These are phyloP conservation scores for Lactarius quietus DNA, from an alignment of 768 basidiomycete species.

Conservation along the genomic window DNA sequence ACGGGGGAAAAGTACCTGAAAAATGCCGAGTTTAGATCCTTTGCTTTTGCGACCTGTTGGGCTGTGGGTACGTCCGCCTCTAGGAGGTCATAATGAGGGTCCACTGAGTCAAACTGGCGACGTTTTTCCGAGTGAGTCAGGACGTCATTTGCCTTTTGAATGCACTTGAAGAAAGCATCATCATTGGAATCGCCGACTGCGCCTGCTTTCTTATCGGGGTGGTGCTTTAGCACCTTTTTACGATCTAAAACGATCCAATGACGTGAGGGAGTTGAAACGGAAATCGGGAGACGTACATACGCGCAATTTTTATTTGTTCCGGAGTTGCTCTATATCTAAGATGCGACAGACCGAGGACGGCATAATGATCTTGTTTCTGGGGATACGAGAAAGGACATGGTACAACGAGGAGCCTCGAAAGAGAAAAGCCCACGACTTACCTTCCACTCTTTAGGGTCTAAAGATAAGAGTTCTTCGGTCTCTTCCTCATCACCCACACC, in stretches of 20 bases:
- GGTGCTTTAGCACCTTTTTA: conserved; percentile 96
- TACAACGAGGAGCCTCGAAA: neutral
- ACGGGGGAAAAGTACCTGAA: conserved; percentile 74
- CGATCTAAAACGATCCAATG: conserved; percentile 55
- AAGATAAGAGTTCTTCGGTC: conserved; percentile 55
- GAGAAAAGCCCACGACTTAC: conserved; percentile 37
- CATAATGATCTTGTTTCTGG: conserved; percentile 98
- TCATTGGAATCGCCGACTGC: conserved; percentile 81
- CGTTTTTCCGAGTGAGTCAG: conserved; percentile 83
- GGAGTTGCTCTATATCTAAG: conserved; percentile 81
- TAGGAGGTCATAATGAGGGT: conserved; percentile 67
- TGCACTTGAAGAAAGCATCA: conserved; percentile 99
- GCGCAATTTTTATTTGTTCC: conserved; percentile 94
- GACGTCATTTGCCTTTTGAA: conserved; percentile 96
- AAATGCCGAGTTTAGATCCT: conserved; percentile 56
- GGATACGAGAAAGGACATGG: conserved; percentile 2
- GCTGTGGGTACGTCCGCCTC: conserved; percentile 76
- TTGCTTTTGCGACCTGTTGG: conserved; percentile 49
- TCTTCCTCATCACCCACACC: conserved; percentile 93
- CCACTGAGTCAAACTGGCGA: conserved; percentile 95
- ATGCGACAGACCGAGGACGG: conserved; percentile 90
- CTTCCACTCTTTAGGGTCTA: conserved; percentile 99
- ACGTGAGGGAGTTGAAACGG: conserved; percentile 10
- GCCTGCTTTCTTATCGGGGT: conserved; percentile 90
- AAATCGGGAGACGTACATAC: conserved; percentile 58